Evolutionary conservation across 371 early-diverging fungal genomes (phyloP), one percentile per base, ranked within the genome.

Genomic region (Fennellomyces sp.): DNA sequence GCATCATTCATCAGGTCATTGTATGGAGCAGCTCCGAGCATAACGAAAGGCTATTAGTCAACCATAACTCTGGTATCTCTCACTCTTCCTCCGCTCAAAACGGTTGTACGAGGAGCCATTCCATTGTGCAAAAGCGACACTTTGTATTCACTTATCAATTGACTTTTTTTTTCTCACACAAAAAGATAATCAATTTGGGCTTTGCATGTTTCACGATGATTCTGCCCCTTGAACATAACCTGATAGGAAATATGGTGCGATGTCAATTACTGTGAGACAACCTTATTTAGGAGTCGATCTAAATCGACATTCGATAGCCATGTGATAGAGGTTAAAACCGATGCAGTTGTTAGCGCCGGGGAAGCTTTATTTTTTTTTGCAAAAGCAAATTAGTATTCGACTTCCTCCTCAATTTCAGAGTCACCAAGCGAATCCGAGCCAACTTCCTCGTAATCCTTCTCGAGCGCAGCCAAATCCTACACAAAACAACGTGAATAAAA

Each of bases 381-480:
- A n/a, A n/a, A n/a, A n/a, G n/a, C n/a, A n/a, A n/a, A n/a, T n/a
- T 52, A 52, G 28, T 52, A 52, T 21, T 52, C 52, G 33, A 52
- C 52, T 52, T 28, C 66, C 56, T 88, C 91, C 48, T 81, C 90
- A 60, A 83, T 85, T 38, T 69, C 69, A 15, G 64, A 64, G 12
- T 69, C 64, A 36, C 65, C 69, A 41, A 81, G 76, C 23, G 93
- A 88, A 81, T 95, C 96, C 68, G 91, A 84, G 59, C 92, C 94
- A 63, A 96, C 95, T 81, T 95, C 95, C 76, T 94, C 94, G 85
- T 98, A 99, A 80, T 99, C 98, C 87, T 94, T 93, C 85, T 97
- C 98, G 58, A 99, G 93, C 49, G 96, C 95, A 68, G 97, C 98
- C 82, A 99, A 87, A 77, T 99, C 96, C 85, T 98, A n/a, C 35